Percentiles rank a stretch among this genome's conserved stretches.
Evolutionary conservation across 2,329 filamentous ascomycete species (phyloP).

Genomic region (Thermoascus crustaceus): DNA sequence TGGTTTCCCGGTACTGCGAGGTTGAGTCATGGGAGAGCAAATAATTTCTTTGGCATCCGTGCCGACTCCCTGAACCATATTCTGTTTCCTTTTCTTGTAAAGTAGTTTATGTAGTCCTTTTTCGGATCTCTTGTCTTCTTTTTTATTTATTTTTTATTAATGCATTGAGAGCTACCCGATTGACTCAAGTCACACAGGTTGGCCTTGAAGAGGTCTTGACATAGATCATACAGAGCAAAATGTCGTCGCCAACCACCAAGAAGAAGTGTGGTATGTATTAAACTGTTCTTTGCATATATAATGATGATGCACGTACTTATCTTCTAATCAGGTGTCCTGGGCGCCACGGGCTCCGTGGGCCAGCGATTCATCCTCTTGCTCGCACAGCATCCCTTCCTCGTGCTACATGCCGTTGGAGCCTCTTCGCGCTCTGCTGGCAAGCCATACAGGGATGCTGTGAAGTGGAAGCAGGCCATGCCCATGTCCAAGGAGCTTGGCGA

Average conservation of each 20-base stretch:
- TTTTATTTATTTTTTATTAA: too few relatives aligned
- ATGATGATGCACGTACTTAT: constrained; percentile 11
- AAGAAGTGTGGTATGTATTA: constrained; percentile 33
- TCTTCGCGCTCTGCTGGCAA: constrained; percentile 85
- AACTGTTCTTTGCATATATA: background rate
- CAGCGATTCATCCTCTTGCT: constrained; percentile 93
- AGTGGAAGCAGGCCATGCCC: constrained; percentile 84
- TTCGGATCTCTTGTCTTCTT: too few relatives aligned
- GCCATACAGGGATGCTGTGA: constrained; percentile 86
- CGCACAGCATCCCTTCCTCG: constrained; percentile 76
- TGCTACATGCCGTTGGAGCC: constrained; percentile 80
- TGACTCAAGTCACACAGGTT: background rate
- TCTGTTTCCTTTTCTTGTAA: too few relatives aligned
- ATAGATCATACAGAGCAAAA: constrained; percentile 14
- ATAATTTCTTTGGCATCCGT: too few relatives aligned
- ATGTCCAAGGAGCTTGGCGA: constrained; percentile 70
- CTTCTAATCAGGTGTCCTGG: constrained; percentile 60
- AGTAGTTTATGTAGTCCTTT: too few relatives aligned
- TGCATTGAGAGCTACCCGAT: background rate
- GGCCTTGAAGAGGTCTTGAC: constrained; percentile 10
- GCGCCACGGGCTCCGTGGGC: constrained; percentile 88
- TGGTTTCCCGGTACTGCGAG: too few relatives aligned
- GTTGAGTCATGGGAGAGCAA: too few relatives aligned
- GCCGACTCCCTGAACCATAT: too few relatives aligned
- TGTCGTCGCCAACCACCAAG: constrained; percentile 25